Conservation (phyloP, 2,329 filamentous ascomycete species). For the Coleophoma crateriformis region DNA sequence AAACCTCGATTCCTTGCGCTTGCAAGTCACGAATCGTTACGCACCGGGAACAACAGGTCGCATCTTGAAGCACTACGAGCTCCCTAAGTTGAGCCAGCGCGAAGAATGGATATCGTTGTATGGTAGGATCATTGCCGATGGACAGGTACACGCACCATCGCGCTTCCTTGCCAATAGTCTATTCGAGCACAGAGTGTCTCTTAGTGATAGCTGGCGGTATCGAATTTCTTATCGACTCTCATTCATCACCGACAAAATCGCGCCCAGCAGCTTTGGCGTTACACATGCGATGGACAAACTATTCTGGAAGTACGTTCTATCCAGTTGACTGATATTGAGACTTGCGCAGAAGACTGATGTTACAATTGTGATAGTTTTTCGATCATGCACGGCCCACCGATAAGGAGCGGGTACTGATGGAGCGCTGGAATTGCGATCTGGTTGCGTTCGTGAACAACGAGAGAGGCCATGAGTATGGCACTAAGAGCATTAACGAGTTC, state of each 20-base stretch:
- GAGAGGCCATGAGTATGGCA: slow-evolving; percentile 26
- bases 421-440: slow-evolving; percentile 31
- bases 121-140: slow-evolving; percentile 34
- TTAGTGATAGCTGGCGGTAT: slow-evolving; percentile 35
- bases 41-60: slow-evolving; percentile 30
- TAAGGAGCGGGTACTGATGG: slow-evolving; percentile 29
- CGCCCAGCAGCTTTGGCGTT: slow-evolving; percentile 28
- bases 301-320: slow-evolving; percentile 33
- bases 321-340: background rate
- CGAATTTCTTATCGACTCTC: slow-evolving; percentile 35
- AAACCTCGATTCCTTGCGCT: slow-evolving; percentile 27
- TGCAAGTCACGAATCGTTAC: slow-evolving; percentile 38
- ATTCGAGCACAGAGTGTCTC: slow-evolving; percentile 24
- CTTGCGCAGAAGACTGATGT: background rate
- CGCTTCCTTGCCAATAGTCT: slow-evolving; percentile 28
- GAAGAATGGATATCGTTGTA: slow-evolving; percentile 32
- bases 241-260: slow-evolving; percentile 34
- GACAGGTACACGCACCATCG: slow-evolving; percentile 32
- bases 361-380: slow-evolving; percentile 24
- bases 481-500: slow-evolving; percentile 27
- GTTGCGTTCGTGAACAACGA: slow-evolving; percentile 31
- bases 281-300: slow-evolving; percentile 36
- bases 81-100: slow-evolving; percentile 25
- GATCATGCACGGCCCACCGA: slow-evolving; percentile 30
- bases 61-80: slow-evolving; percentile 28